phyloP scores from a whole-genome alignment of 805 yeast genomes.

The Teunomyces barrocoloradensis region DNA sequence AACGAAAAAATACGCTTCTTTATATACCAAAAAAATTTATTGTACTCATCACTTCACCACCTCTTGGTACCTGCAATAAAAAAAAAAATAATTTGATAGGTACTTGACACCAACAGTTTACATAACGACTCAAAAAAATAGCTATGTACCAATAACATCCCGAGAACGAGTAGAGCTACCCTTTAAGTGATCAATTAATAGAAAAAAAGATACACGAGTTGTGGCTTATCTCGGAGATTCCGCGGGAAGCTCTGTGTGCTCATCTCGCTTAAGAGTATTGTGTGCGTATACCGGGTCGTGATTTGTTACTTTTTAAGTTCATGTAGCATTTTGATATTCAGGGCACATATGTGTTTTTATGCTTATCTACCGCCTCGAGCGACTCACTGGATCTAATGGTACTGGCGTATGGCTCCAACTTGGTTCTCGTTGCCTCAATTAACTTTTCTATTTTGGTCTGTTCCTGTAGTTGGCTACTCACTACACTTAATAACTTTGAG shows the following conservation, averaged over 20 bases:
- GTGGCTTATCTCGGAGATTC: slow-evolving; percentile 1
- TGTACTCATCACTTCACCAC: not conserved
- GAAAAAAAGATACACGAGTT: not conserved
- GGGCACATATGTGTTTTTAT: too few species aligned
- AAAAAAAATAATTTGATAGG: not conserved
- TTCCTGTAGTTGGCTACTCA: not conserved
- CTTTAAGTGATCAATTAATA: too few species aligned
- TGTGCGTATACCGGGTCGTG: not conserved
- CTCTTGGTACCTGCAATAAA: not conserved
- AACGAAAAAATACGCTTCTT: slow-evolving; percentile 1
- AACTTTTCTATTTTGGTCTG: not conserved
- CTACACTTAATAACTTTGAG: not conserved
- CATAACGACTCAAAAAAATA: too few species aligned
- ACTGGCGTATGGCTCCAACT: not conserved
- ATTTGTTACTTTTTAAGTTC: too few species aligned
- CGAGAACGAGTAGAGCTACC: too few species aligned
- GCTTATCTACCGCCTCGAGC: too few species aligned
- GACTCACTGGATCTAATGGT: not conserved
- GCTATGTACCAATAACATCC: too few species aligned
- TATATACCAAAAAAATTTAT: slow-evolving; percentile 1
- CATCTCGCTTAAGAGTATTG: not conserved
- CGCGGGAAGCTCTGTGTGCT: not conserved
- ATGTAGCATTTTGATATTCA: too few species aligned
- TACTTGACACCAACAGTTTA: not conserved
- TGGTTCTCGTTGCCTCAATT: not conserved